A percentile compares a stretch with the other conserved stretches of the same genome.
Conservation (phyloP, 2,329 filamentous ascomycete species). For the Chaetoscypha palmicola region DNA sequence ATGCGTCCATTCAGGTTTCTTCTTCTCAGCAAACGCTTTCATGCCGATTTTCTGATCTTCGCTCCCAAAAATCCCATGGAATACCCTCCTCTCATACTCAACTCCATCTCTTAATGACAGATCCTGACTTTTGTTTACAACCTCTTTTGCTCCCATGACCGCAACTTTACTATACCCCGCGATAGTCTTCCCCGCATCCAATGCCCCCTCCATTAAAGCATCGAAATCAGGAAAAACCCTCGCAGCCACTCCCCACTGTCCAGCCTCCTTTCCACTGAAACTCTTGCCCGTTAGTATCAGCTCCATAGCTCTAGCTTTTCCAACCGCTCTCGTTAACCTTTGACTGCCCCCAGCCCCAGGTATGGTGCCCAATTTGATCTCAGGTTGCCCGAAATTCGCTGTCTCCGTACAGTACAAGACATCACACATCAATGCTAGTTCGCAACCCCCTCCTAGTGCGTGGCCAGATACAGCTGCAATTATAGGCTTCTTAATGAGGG, state of each 20-base stretch:
- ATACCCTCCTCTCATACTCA: slow-evolving; percentile 88
- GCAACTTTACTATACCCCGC: slow-evolving; percentile 82
- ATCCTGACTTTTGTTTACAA: slow-evolving; percentile 99
- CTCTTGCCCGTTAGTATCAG: slow-evolving; percentile 79
- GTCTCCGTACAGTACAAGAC: slow-evolving; percentile 81
- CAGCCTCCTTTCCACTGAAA: slow-evolving; percentile 78
- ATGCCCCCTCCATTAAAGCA: slow-evolving; percentile 70
- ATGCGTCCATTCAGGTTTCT: slow-evolving; percentile 84
- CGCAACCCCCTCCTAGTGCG: slow-evolving; percentile 89
- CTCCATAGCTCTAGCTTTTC: slow-evolving; percentile 86
- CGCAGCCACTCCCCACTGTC: slow-evolving; percentile 84
- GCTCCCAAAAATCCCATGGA: slow-evolving; percentile 89
- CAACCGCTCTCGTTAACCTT: slow-evolving; percentile 73
- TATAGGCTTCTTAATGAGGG: slow-evolving; percentile 82
- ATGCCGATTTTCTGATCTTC: slow-evolving; percentile 96
- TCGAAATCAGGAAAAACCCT: slow-evolving; percentile 73
- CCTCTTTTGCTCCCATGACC: slow-evolving; percentile 86
- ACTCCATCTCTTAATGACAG: slow-evolving; percentile 80
- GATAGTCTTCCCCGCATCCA: slow-evolving; percentile 84
- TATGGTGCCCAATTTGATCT: slow-evolving; percentile 90
- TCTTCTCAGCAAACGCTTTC: slow-evolving; percentile 93
- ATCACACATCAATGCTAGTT: slow-evolving; percentile 96
- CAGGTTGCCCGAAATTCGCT: slow-evolving; percentile 92
- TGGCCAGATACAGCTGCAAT: slow-evolving; percentile 93
- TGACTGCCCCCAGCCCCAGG: slow-evolving; percentile 90